A percentile compares a stretch with the other conserved stretches of the same genome.
Evolutionary conservation across 202 grass and related monocot genomes (phyloP).

Genomic region (Zoysia matrella): DNA sequence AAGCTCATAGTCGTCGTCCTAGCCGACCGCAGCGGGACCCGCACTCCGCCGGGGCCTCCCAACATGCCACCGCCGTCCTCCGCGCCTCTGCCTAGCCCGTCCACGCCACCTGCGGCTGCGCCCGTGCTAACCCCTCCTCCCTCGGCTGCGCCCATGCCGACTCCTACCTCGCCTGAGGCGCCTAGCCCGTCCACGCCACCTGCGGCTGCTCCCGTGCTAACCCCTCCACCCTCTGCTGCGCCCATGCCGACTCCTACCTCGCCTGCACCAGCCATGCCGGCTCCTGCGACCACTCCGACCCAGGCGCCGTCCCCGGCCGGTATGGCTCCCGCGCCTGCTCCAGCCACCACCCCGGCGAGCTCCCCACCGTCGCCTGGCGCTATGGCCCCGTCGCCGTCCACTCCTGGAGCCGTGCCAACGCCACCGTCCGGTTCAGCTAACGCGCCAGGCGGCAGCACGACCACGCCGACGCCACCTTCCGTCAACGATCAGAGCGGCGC

Average conservation of each 20-base stretch:
- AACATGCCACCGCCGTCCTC: conserved; percentile 13
- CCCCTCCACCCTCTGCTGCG: conserved; percentile 14
- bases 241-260: conserved; percentile 1
- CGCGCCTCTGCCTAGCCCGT: conserved; percentile 33
- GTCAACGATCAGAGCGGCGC: conserved; percentile 20
- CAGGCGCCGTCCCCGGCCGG: neutral
- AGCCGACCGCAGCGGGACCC: conserved; percentile 36
- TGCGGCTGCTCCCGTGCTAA: too few relatives aligned
- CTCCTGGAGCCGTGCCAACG: conserved; percentile 23
- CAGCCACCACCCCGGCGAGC: conserved; percentile 12
- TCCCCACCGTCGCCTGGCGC: conserved; percentile 12
- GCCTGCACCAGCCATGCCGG: neutral
- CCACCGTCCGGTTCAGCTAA: neutral
- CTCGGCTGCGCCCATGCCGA: too few relatives aligned
- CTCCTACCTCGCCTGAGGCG: too few relatives aligned
- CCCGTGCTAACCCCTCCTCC: too few relatives aligned
- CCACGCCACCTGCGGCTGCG: conserved; percentile 5
- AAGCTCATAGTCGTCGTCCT: conserved; percentile 72
- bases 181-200: too few relatives aligned
- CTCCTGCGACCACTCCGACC: neutral
- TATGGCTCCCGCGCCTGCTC: conserved; percentile 32
- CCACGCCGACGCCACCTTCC: conserved; percentile 7
- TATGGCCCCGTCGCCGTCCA: neutral
- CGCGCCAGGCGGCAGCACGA: neutral
- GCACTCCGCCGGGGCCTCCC: neutral